phyloP scores from a whole-genome alignment of 2,329 filamentous ascomycete genomes.

The Pleurostoma richardsiae region DNA sequence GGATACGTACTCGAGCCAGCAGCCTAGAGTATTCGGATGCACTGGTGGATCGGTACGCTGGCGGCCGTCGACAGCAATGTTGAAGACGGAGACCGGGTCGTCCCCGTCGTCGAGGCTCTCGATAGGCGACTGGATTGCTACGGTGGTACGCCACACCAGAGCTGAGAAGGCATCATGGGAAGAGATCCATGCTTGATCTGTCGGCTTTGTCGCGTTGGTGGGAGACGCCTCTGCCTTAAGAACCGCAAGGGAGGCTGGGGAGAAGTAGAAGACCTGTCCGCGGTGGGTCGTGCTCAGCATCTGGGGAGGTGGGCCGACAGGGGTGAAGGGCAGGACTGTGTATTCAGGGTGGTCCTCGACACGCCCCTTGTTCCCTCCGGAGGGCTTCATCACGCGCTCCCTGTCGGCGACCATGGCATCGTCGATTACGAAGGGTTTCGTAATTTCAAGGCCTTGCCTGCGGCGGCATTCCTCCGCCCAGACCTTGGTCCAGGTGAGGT shows the following conservation, averaged over 20 bases:
- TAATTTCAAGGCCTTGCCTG: constrained; percentile 19
- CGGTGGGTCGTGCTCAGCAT: constrained; percentile 22
- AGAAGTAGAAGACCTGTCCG: constrained; percentile 24
- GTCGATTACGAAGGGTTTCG: constrained; percentile 15
- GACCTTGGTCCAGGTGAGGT: constrained; percentile 22
- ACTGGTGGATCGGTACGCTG: constrained; percentile 23
- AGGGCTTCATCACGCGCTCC: constrained; percentile 19
- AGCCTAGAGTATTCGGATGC: constrained; percentile 28
- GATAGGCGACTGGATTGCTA: constrained; percentile 20
- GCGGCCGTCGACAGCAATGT: constrained; percentile 30
- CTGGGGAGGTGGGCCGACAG: constrained; percentile 21
- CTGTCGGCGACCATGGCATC: constrained; percentile 20
- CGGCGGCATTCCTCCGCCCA: constrained; percentile 28
- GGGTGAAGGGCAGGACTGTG: constrained; percentile 22
- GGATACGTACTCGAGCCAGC: constrained; percentile 29
- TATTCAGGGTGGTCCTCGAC: constrained; percentile 23
- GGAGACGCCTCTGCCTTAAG: constrained; percentile 25
- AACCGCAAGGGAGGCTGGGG: constrained; percentile 15
- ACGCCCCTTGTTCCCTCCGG: constrained; percentile 18
- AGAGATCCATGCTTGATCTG: constrained; percentile 18
- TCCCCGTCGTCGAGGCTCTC: constrained; percentile 15
- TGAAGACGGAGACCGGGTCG: constrained; percentile 25
- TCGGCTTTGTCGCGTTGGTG: constrained; percentile 15
- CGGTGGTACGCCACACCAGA: constrained; percentile 27
- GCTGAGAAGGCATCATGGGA: constrained; percentile 29